A percentile compares a stretch with the other conserved stretches of the same genome.
phyloP scores from a whole-genome alignment of 371 early-diverging fungal species.

The Polyrhizophydium stewartii region DNA sequence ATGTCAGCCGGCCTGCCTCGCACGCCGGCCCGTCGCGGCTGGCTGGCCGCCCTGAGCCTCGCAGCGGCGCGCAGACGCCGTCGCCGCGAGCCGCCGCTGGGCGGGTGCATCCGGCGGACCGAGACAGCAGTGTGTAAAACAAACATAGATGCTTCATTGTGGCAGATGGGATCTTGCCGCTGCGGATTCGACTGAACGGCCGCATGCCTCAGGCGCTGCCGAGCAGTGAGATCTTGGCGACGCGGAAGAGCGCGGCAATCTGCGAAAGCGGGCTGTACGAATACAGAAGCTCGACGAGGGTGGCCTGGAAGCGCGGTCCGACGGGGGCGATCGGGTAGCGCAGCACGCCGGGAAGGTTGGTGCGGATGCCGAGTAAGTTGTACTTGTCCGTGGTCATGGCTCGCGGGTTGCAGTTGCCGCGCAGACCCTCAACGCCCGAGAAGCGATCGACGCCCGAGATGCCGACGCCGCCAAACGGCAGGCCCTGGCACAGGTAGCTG shows the following conservation, averaged over 20 bases:
- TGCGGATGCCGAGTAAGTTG: constrained; percentile 1
- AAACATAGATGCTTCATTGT: no score
- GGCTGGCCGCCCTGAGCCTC: no score
- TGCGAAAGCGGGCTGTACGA: background rate
- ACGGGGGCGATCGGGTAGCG: constrained; percentile 2
- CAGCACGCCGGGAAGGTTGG: background rate
- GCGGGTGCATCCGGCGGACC: no score
- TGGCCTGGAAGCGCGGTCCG: background rate
- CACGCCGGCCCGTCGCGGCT: no score
- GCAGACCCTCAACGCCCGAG: constrained; percentile 6
- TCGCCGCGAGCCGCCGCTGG: no score
- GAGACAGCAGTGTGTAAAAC: no score
- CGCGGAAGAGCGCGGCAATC: background rate
- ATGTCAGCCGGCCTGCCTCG: no score
- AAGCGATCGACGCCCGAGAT: constrained; percentile 72
- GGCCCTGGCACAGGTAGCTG: constrained; percentile 57
- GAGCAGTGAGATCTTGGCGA: background rate
- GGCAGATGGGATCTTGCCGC: no score
- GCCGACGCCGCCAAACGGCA: constrained; percentile 84
- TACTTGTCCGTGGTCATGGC: constrained; percentile 2
- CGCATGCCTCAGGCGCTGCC: no score
- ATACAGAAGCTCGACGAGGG: background rate
- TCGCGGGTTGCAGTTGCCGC: constrained; percentile 5
- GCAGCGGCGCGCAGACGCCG: no score
- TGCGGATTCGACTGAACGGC: no score